Evolutionary conservation across 176 grass and related monocot genomes (phyloP).

Genomic region (Avena sativa): DNA sequence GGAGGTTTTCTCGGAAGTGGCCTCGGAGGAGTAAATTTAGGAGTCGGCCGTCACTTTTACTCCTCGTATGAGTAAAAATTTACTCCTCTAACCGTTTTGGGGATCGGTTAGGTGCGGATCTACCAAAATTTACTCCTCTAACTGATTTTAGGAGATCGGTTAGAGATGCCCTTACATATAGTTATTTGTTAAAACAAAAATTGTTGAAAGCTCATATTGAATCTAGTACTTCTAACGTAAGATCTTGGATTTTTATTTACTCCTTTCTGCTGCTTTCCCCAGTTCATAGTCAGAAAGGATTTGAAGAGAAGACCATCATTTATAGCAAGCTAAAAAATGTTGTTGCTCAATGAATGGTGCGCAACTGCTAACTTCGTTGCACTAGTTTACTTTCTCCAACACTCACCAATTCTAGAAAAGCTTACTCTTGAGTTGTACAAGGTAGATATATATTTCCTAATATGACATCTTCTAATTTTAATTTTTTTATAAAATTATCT

Average conservation of each 20-base stretch:
- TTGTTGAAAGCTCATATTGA: background rate
- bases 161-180: background rate
- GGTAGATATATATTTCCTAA: background rate
- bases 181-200: background rate
- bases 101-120: no score
- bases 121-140: no score
- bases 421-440: background rate
- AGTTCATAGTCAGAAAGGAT: slow-evolving; percentile 1
- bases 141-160: no score
- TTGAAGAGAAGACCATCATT: background rate
- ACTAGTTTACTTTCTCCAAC: background rate
- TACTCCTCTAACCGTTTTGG: no score
- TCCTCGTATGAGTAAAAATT: no score
- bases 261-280: background rate
- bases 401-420: background rate
- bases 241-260: background rate
- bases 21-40: no score
- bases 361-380: background rate
- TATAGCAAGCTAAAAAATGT: slow-evolving; percentile 3
- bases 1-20: no score
- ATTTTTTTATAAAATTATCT: background rate
- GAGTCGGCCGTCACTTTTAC: no score
- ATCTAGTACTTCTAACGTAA: background rate
- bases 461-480: background rate
- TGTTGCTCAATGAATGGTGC: background rate